Base-by-base conservation (phyloP, 495 filamentous ascomycete species). In the Talaromyces adpressus region DNA sequence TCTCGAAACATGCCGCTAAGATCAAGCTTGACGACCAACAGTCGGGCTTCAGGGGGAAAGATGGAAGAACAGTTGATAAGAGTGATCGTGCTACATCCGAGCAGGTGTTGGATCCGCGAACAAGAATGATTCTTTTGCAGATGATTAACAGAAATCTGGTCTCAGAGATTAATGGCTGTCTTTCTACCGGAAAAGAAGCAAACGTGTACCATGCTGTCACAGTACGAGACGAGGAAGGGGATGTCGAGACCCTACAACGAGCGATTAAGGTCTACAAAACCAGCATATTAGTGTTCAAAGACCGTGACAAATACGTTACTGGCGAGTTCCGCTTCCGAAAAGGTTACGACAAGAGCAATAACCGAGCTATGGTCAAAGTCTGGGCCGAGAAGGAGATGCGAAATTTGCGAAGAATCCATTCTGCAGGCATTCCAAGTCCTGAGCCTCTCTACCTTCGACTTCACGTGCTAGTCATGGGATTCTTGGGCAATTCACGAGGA, bases 261-360 rank as follows among this genome's bases (percentile, higher is more conserved):
- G 94, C 94, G 14, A 91, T 98, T 78, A 98, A 98, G 74, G 89
- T 98, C 23, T 98, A 98, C 84, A 98, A 98, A 80, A 98, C 95
- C 0, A 89, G 88, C 51, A 97, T 97, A 63, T 76, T 98, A 41
- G 91, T 93, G 4, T 98, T 98, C 85, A 98, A 98, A 77, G 93
- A 98, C 75, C 85, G 94, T 49, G 91, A 96, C 69, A 89, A 90
- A 65, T 98, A 98, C 71, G 91, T 98, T 36, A 89, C 87, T 1
- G 94, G 95, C 61, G 94, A 98, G 72, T 91, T 91, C 74, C 81
- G 95, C 32, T 92, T 92, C 77, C 77, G 86, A 45, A 77, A 82
- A 53, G 93, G 92, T 39, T 92, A 92, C 74, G 93, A 91, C 75
- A 97, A 97, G 80, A 88, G 86, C 63, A 93, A 89, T 75, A 94